A percentile compares a stretch with the other conserved stretches of the same genome.
These are phyloP conservation scores for Polychytrium aggregatum DNA, from an alignment of 192 early-diverging fungal genomes.

Conservation along the genomic window DNA sequence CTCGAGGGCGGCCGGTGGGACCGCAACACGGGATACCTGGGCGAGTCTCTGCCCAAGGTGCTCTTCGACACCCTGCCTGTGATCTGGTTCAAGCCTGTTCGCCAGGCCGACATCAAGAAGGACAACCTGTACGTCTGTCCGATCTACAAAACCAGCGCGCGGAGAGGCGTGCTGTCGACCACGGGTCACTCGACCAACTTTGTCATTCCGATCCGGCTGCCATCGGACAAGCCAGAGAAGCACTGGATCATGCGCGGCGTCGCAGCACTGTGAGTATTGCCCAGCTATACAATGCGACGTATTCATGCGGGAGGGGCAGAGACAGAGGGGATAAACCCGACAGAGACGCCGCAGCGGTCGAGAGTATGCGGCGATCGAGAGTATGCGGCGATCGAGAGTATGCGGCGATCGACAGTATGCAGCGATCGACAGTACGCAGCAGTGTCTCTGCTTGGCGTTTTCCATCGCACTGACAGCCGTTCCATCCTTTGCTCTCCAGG, in stretches of 20 bases:
- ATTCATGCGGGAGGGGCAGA: too few relatives aligned
- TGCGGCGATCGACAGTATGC: too few relatives aligned
- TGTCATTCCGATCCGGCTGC: slow-evolving; percentile 43
- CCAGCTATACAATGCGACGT: too few relatives aligned
- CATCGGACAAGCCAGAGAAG: slow-evolving; percentile 36
- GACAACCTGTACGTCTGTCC: slow-evolving; percentile 40
- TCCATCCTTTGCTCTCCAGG: background rate
- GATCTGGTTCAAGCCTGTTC: slow-evolving; percentile 55
- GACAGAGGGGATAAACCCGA: too few relatives aligned
- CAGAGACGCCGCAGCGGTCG: too few relatives aligned
- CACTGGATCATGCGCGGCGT: slow-evolving; percentile 52
- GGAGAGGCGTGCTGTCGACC: slow-evolving; percentile 46
- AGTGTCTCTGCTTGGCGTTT: too few relatives aligned
- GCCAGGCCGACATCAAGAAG: slow-evolving; percentile 17
- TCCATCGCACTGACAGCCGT: too few relatives aligned
- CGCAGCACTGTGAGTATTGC: slow-evolving; percentile 33
- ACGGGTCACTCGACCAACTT: slow-evolving; percentile 59
- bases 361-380: too few relatives aligned
- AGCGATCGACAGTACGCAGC: too few relatives aligned
- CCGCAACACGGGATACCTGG: slow-evolving; percentile 25
- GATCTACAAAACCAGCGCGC: slow-evolving; percentile 52
- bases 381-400: too few relatives aligned
- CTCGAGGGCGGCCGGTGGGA: slow-evolving; percentile 51
- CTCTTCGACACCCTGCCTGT: slow-evolving; percentile 47
- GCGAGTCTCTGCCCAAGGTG: slow-evolving; percentile 43